These are phyloP conservation scores for Sonneratia caseolaris DNA, from an alignment of 345 rosid genomes.

Conservation along the genomic window DNA sequence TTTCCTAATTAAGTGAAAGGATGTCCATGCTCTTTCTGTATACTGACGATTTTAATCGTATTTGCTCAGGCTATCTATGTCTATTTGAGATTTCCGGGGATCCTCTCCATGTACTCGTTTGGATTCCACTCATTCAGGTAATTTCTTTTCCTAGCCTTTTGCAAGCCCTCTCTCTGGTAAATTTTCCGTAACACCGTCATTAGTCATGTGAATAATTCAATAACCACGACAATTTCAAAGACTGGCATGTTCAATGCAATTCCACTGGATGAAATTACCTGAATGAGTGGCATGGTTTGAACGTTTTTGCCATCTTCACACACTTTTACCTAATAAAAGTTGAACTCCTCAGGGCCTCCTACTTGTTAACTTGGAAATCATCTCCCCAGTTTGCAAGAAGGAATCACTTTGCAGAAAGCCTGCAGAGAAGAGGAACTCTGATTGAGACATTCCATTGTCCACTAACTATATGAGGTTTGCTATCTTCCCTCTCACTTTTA, in stretches of 20 bases:
- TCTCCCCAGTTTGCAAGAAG: slow-evolving; percentile 56
- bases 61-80: background rate
- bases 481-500: slow-evolving; percentile 24
- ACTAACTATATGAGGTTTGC: slow-evolving; percentile 50
- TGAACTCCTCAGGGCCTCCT: slow-evolving; percentile 14
- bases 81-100: background rate
- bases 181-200: background rate
- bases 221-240: background rate
- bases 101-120: background rate
- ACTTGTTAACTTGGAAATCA: slow-evolving; percentile 21
- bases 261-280: background rate
- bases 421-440: slow-evolving; percentile 35
- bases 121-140: background rate
- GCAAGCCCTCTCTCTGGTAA: background rate
- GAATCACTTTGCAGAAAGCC: slow-evolving; percentile 37
- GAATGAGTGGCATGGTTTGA: slow-evolving; percentile 6
- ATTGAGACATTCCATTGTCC: slow-evolving; percentile 73
- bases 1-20: background rate
- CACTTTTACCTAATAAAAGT: background rate
- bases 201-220: background rate
- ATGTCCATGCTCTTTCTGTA: background rate
- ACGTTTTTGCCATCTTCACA: slow-evolving; percentile 13
- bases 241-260: background rate
- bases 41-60: background rate
- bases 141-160: background rate